phyloP scores from a whole-genome alignment of 2,329 filamentous ascomycete genomes.

The Pseudogymnoascus sp. region DNA sequence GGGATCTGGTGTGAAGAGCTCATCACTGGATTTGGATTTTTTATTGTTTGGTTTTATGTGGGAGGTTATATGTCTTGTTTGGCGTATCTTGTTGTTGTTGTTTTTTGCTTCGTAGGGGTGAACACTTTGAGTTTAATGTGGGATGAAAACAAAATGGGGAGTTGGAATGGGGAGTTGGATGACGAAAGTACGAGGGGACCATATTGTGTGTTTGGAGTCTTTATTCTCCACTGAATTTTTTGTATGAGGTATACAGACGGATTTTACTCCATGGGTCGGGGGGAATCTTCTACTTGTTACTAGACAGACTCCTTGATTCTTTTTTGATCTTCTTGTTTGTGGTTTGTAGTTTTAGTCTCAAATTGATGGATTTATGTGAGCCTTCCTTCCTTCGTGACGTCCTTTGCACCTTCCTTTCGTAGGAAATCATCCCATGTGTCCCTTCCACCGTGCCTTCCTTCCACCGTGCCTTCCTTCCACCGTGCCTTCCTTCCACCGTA shows the following conservation, averaged over 20 bases:
- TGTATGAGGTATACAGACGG: not conserved
- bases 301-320: not conserved
- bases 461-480: not conserved
- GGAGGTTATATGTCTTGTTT: not conserved
- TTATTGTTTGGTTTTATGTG: not conserved
- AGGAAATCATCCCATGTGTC: not conserved
- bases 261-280: not conserved
- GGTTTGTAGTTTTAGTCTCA: not conserved
- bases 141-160: not conserved
- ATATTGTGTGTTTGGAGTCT: not conserved
- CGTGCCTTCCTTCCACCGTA: too few species aligned
- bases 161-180: not conserved
- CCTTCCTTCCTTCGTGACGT: not conserved
- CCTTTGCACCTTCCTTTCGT: not conserved
- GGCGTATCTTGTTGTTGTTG: not conserved
- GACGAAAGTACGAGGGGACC: not conserved
- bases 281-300: not conserved
- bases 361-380: not conserved
- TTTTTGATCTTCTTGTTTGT: not conserved
- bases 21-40: slow-evolving; percentile 1
- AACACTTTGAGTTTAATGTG: not conserved
- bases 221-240: not conserved
- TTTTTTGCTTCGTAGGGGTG: not conserved
- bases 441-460: not conserved
- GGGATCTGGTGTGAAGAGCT: not conserved